Evolutionary conservation across 768 basidiomycete species (phyloP), one percentile per base, ranked within the genome.

Genomic region (Pleurotus salmoneostramineus): DNA sequence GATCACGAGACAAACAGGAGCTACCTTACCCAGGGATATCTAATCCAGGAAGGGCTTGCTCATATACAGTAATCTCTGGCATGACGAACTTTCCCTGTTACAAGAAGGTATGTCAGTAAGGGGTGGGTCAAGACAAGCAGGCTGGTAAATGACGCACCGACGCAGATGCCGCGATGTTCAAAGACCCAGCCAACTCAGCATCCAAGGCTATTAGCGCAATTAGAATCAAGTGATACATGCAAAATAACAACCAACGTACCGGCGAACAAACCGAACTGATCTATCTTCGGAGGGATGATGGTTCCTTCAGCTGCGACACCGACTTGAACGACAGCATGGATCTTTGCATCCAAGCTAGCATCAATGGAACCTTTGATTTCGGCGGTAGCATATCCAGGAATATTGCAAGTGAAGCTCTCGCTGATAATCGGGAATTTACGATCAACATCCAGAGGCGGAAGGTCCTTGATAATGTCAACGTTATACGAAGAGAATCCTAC

Each of bases 21-120:
- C 6, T 11, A 0, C 56, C 68, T 43, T 61, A 71, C 72, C 70
- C 70, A 14, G 75, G 71, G 62, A 76, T 68, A 17, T 63, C 63
- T 40, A 58, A 42, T 11, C 65, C 65, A 1, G 74, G 75, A 27
- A 77, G 64, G 2, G 73, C 74, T 21, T 64, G 58, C 31, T 64
- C 54, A 56, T 71, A 71, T n/a, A 77, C 57, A 31, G 62, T 50
- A 35, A 72, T 60, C n/a, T 60, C 44, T 17, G 70, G 72, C 5
- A 67, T 63, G 59, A 68, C 68, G 47, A 75, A 52, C 0, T 59
- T 62, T 0, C 70, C 71, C 67, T 72, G 17, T 7, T 8, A 12
- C 5, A 35, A 8, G 6, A 31, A 10, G 34, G n/a, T 35, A 32
- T 48, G 32, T 6, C 32, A 49, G 10, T 14, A 12, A n/a, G 37